Conservation (phyloP, 2,329 filamentous ascomycete genomes). For the Calonectria pseudoturangicola region DNA sequence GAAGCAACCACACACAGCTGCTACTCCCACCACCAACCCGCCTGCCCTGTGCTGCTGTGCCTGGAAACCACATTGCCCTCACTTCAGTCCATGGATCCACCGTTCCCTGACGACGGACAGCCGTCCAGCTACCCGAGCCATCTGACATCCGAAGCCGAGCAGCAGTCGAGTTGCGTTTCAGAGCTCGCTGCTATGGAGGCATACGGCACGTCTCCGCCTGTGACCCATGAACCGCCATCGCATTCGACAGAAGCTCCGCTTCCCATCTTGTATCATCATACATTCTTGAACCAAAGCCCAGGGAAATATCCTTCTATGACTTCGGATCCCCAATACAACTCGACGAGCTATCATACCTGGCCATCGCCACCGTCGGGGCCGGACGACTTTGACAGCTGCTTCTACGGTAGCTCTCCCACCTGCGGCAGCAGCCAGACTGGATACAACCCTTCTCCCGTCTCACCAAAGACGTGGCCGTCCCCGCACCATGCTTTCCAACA, state of each 20-base stretch:
- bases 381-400: conserved; percentile 62
- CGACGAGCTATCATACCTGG: conserved; percentile 54
- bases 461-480: conserved; percentile 61
- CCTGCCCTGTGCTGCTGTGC: conserved; percentile 49
- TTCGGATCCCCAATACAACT: conserved; percentile 50
- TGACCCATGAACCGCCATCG: conserved; percentile 46
- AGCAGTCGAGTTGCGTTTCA: conserved; percentile 55
- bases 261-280: conserved; percentile 43
- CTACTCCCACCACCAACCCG: conserved; percentile 45
- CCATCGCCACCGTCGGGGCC: conserved; percentile 61
- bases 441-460: conserved; percentile 56
- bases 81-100: conserved; percentile 54
- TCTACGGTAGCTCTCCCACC: conserved; percentile 59
- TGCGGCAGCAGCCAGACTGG: conserved; percentile 49
- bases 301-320: conserved; percentile 49
- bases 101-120: conserved; percentile 54
- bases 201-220: conserved; percentile 51
- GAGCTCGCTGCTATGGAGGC: conserved; percentile 53
- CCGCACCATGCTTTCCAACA: conserved; percentile 51
- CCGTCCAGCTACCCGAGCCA: conserved; percentile 58
- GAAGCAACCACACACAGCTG: background rate
- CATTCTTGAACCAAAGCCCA: conserved; percentile 41
- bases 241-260: conserved; percentile 52
- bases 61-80: conserved; percentile 43
- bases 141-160: conserved; percentile 50